A percentile compares a stretch with the other conserved stretches of the same genome.
Conservation (phyloP, 2,329 filamentous ascomycete species). For the Diaporthe sp. region DNA sequence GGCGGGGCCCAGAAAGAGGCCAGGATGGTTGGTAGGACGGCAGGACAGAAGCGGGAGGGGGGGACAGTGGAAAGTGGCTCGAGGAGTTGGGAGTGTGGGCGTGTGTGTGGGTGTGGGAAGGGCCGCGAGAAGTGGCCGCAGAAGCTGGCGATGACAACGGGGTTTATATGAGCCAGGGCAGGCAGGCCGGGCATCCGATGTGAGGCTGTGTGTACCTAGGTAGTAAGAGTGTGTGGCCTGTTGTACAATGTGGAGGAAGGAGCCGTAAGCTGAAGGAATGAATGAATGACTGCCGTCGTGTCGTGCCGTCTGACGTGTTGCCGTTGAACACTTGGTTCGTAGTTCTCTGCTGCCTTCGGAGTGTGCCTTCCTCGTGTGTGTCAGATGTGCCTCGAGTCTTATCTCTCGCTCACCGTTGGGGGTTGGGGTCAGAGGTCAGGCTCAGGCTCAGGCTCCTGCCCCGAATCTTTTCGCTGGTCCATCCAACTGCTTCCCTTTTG, state of each 20-base stretch:
- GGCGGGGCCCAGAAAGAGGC: neutral
- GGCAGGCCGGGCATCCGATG: neutral
- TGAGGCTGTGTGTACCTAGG: slow-evolving; percentile 9
- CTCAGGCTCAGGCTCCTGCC: neutral
- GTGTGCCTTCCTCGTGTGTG: neutral
- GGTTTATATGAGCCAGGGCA: slow-evolving; percentile 3
- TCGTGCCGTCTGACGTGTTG: neutral
- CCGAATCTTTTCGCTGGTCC: too few species aligned
- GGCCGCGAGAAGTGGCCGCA: slow-evolving; percentile 28
- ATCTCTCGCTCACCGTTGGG: neutral
- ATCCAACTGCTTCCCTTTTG: too few species aligned
- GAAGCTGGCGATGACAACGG: slow-evolving; percentile 34
- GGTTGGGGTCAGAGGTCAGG: neutral
- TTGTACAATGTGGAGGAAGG: neutral
- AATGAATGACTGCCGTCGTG: neutral
- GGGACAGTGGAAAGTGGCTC: neutral
- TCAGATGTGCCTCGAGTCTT: neutral
- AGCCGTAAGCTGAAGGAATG: neutral
- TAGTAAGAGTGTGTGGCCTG: neutral
- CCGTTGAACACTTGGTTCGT: too few species aligned
- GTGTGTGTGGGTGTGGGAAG: neutral
- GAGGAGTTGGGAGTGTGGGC: neutral
- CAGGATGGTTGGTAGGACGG: neutral
- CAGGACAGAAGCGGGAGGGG: neutral
- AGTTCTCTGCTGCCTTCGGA: too few species aligned